These are phyloP conservation scores for Beauveria sp. DNA, from an alignment of 2,329 filamentous ascomycete species.

Conservation along the genomic window DNA sequence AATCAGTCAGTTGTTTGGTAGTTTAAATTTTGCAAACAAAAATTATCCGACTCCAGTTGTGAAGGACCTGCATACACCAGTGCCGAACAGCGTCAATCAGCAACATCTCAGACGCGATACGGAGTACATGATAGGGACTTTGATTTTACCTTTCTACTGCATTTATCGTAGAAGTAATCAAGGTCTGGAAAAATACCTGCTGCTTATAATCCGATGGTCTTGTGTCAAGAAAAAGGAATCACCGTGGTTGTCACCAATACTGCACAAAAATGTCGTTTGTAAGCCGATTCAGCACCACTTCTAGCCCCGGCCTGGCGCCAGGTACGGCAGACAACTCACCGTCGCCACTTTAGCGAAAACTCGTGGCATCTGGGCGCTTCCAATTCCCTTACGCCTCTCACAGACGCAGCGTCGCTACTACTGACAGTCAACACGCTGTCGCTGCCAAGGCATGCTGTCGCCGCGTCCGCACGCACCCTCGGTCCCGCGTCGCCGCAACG, in stretches of 20 bases:
- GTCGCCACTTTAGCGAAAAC: background rate
- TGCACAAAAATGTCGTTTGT: background rate
- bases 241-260: too few relatives aligned
- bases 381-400: background rate
- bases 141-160: too few relatives aligned
- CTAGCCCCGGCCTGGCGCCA: background rate
- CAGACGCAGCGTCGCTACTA: background rate
- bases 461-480: conserved; percentile 2
- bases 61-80: too few relatives aligned
- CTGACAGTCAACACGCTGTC: background rate
- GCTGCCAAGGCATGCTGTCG: background rate
- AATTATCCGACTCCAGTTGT: background rate
- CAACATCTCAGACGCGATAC: too few relatives aligned
- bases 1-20: background rate
- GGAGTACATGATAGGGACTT: too few relatives aligned
- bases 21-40: background rate
- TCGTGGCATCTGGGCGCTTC: background rate
- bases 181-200: too few relatives aligned
- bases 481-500: conserved; percentile 10
- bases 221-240: too few relatives aligned
- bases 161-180: too few relatives aligned
- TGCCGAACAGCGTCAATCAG: too few relatives aligned
- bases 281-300: background rate
- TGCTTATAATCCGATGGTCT: too few relatives aligned
- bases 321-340: background rate